Conservation (phyloP, 805 yeast genomes). For the Candida yuanshanica region DNA sequence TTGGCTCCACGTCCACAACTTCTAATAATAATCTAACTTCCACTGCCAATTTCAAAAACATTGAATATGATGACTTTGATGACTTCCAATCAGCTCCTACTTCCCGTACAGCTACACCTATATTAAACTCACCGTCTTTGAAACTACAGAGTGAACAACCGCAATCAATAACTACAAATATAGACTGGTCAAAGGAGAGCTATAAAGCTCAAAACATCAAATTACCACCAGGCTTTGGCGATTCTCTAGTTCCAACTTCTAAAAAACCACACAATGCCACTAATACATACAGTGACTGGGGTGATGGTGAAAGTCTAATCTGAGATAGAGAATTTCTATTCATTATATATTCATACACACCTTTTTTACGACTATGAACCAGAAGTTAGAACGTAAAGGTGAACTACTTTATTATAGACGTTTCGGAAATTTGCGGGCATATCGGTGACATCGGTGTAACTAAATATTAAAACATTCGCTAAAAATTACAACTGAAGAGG, state of each 20-base stretch:
- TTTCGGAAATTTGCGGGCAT: too few species aligned
- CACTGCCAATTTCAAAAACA: slow-evolving; percentile 1
- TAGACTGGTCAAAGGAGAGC: slow-evolving; percentile 9
- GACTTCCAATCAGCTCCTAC: slow-evolving; percentile 15
- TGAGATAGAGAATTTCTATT: too few species aligned
- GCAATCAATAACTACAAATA: slow-evolving; percentile 1
- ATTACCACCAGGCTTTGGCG: slow-evolving; percentile 39
- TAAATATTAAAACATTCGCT: too few species aligned
- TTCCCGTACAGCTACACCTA: neutral
- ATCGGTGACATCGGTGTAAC: too few species aligned
- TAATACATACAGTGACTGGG: slow-evolving; percentile 6
- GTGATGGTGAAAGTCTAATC: slow-evolving; percentile 15
- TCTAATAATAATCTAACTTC: neutral
- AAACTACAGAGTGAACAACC: neutral
- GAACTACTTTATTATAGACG: too few species aligned
- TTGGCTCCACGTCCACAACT: neutral
- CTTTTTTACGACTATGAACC: too few species aligned
- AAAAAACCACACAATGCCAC: slow-evolving; percentile 12
- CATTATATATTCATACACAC: too few species aligned
- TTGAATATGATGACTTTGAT: slow-evolving; percentile 16
- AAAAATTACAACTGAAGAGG: too few species aligned
- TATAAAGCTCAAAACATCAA: slow-evolving; percentile 12
- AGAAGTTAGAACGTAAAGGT: too few species aligned
- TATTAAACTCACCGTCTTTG: neutral
- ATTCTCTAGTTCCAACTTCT: slow-evolving; percentile 28